phyloP scores from a whole-genome alignment of 345 rosid species.

The Excoecaria agallocha region DNA sequence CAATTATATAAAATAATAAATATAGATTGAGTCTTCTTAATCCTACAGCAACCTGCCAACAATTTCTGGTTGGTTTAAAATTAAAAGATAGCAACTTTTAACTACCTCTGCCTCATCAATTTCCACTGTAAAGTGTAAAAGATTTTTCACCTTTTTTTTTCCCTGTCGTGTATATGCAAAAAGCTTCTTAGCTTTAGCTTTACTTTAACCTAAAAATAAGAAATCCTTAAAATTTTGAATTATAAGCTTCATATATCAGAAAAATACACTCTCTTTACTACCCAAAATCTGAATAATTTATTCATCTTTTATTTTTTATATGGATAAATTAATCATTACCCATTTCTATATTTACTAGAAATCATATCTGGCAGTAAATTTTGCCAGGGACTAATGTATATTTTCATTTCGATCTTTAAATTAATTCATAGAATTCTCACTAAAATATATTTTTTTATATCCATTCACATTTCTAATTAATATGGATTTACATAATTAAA shows the following conservation, averaged over 20 bases:
- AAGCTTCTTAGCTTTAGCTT: background rate
- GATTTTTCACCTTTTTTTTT: background rate
- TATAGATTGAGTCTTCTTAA: conserved; percentile 11
- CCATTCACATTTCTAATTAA: too few species aligned
- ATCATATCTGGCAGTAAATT: too few species aligned
- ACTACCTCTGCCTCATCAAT: conserved; percentile 9
- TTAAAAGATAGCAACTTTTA: conserved; percentile 11
- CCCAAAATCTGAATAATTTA: background rate
- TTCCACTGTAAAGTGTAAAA: background rate
- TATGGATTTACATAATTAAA: too few species aligned
- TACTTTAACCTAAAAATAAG: background rate
- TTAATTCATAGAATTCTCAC: too few species aligned
- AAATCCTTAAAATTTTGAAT: too few species aligned
- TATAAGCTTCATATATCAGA: background rate
- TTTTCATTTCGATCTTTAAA: too few species aligned
- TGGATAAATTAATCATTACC: too few species aligned
- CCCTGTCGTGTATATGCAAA: background rate
- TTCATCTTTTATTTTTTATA: too few species aligned
- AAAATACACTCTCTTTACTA: background rate
- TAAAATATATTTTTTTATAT: too few species aligned
- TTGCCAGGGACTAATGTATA: too few species aligned
- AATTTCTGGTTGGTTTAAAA: conserved; percentile 7
- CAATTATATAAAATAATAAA: background rate
- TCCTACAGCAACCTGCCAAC: conserved; percentile 14
- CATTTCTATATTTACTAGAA: too few species aligned